A percentile compares a stretch with the other conserved stretches of the same genome.
These are phyloP conservation scores for Ganoderma multipileum DNA, from an alignment of 1,284 basidiomycete species.

Conservation along the genomic window DNA sequence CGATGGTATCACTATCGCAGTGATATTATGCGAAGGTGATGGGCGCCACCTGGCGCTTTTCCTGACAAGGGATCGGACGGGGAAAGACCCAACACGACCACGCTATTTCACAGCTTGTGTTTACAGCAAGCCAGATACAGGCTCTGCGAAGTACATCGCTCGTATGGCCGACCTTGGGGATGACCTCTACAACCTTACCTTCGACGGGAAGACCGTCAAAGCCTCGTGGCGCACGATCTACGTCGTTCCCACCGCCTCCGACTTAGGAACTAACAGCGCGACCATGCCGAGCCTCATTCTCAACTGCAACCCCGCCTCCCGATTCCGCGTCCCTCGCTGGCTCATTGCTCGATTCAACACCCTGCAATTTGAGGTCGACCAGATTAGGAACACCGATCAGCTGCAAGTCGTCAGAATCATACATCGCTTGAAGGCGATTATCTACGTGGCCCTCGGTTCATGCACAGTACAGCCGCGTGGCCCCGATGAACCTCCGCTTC, in stretches of 20 bases:
- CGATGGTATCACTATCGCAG: not conserved
- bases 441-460: not conserved
- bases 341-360: not conserved
- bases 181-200: not conserved
- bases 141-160: not conserved
- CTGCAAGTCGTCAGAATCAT: not conserved
- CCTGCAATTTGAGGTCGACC: not conserved
- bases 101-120: not conserved
- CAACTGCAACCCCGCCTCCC: not conserved
- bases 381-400: not conserved
- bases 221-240: conserved; percentile 8
- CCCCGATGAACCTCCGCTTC: not conserved
- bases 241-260: not conserved
- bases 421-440: not conserved
- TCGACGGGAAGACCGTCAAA: not conserved
- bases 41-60: not conserved
- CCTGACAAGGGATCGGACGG: not conserved
- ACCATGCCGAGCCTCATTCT: not conserved
- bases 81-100: not conserved
- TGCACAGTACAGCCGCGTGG: not conserved
- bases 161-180: not conserved
- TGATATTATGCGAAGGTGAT: not conserved
- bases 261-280: not conserved
- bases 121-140: not conserved
- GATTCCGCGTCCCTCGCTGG: not conserved